Conservation (phyloP, 2,329 filamentous ascomycete genomes). For the Aspergillaceae sp. region DNA sequence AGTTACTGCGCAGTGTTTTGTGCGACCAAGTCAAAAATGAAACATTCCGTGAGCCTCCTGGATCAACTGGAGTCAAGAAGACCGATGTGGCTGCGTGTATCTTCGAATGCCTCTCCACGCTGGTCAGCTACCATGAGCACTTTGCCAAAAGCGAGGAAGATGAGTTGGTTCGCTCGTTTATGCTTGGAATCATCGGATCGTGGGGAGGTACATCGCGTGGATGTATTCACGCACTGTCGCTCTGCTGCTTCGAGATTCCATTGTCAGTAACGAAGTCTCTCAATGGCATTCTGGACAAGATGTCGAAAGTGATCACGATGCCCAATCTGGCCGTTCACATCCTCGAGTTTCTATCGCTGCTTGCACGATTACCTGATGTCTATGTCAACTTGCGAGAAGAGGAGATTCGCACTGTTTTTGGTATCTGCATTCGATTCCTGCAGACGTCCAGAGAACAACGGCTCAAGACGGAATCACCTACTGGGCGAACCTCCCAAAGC, state of each 20-base stretch:
- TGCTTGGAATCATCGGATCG: slow-evolving; percentile 65
- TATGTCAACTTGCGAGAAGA: slow-evolving; percentile 85
- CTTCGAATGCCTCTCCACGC: slow-evolving; percentile 76
- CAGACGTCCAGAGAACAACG: slow-evolving; percentile 68
- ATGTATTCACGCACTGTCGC: slow-evolving; percentile 88
- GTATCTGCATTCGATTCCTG: slow-evolving; percentile 87
- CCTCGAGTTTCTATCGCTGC: slow-evolving; percentile 82
- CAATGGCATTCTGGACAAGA: slow-evolving; percentile 78
- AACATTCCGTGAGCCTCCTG: slow-evolving; percentile 71
- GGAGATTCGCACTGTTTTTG: slow-evolving; percentile 89
- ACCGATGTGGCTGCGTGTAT: slow-evolving; percentile 83
- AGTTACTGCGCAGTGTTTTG: slow-evolving; percentile 63
- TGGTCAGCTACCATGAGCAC: slow-evolving; percentile 81
- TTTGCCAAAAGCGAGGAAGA: slow-evolving; percentile 81
- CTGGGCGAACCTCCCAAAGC: slow-evolving; percentile 25
- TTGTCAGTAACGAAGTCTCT: slow-evolving; percentile 77
- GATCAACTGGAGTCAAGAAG: slow-evolving; percentile 68
- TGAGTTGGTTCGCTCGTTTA: slow-evolving; percentile 77
- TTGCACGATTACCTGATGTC: slow-evolving; percentile 74
- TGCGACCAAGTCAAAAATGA: slow-evolving; percentile 76
- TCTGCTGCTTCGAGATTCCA: slow-evolving; percentile 92
- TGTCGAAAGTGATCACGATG: slow-evolving; percentile 94
- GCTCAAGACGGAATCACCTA: slow-evolving; percentile 25
- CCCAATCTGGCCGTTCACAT: slow-evolving; percentile 88
- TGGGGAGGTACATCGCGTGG: slow-evolving; percentile 82